phyloP scores from a whole-genome alignment of 176 grass and related monocot species.

The Calamus simplicifolius region DNA sequence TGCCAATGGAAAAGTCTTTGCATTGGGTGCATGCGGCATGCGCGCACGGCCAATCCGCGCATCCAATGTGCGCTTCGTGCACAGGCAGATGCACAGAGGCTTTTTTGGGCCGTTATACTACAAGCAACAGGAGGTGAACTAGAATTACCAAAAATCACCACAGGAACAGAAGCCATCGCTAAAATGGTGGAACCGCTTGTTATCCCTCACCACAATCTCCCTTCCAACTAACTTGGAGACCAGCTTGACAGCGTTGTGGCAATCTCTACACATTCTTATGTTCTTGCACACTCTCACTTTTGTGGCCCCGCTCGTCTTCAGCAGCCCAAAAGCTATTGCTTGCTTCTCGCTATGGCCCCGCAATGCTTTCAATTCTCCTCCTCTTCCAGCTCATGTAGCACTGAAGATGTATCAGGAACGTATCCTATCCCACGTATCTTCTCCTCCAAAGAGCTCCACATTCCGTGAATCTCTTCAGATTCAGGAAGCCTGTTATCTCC shows the following conservation, averaged over 20 bases:
- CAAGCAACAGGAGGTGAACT: no score
- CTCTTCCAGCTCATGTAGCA: conserved; percentile 43
- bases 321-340: conserved; percentile 38
- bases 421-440: conserved; percentile 35
- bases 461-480: conserved; percentile 23
- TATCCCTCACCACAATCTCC: conserved; percentile 49
- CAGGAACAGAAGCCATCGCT: conserved; percentile 37
- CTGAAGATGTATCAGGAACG: conserved; percentile 27
- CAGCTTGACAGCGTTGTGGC: conserved; percentile 39
- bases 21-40: no score
- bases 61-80: no score
- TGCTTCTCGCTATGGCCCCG: conserved; percentile 58
- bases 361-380: conserved; percentile 40
- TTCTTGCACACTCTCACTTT: conserved; percentile 62
- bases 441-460: conserved; percentile 37
- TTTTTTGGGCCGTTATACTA: no score
- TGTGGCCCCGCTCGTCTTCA: conserved; percentile 11
- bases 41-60: no score
- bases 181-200: conserved; percentile 63
- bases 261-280: conserved; percentile 66
- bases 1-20: no score
- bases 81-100: no score
- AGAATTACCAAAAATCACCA: conserved; percentile 42
- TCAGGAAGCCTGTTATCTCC: conserved; percentile 37
- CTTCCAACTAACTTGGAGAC: conserved; percentile 30